Conservation (phyloP, 2,329 filamentous ascomycete genomes). For the Zopfia rhizophila region DNA sequence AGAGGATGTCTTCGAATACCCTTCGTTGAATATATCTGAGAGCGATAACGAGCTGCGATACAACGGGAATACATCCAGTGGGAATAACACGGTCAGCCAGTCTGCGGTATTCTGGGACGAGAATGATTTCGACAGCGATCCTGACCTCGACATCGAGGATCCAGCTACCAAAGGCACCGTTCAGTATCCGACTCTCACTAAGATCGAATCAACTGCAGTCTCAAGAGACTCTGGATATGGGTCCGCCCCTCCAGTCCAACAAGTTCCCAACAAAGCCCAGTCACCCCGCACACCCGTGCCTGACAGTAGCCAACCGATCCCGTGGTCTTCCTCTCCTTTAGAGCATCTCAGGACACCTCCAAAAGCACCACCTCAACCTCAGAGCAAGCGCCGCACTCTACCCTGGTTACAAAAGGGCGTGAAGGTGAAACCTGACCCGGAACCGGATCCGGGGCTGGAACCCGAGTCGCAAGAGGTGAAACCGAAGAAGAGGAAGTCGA, state of each 20-base stretch:
- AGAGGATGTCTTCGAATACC: conserved; percentile 45
- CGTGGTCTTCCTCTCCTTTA: conserved; percentile 77
- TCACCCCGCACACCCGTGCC: conserved; percentile 21
- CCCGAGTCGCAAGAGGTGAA: conserved; percentile 24
- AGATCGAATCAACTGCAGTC: conserved; percentile 10
- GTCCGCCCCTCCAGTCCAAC: conserved; percentile 35
- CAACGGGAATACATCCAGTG: conserved; percentile 23
- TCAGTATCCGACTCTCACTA: conserved; percentile 54
- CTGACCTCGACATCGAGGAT: conserved; percentile 75
- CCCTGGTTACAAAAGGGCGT: conserved; percentile 65
- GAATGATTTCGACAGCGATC: conserved; percentile 88
- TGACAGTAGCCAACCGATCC: conserved; percentile 67
- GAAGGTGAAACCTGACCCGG: conserved; percentile 30
- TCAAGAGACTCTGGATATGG: conserved; percentile 51
- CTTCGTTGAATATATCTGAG: conserved; percentile 35
- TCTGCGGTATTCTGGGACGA: conserved; percentile 67
- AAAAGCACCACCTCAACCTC: conserved; percentile 37
- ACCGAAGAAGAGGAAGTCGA: conserved; percentile 43
- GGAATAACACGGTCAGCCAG: conserved; percentile 32
- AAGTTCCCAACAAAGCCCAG: conserved; percentile 26
- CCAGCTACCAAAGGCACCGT: conserved; percentile 61
- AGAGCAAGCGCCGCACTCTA: conserved; percentile 71
- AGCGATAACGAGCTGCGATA: conserved; percentile 38
- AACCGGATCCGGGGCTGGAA: conserved; percentile 33
- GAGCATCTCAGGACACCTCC: conserved; percentile 53